These are phyloP conservation scores for Ceratocystis diversiconidia DNA, from an alignment of 2,329 filamentous ascomycete species.

Conservation along the genomic window DNA sequence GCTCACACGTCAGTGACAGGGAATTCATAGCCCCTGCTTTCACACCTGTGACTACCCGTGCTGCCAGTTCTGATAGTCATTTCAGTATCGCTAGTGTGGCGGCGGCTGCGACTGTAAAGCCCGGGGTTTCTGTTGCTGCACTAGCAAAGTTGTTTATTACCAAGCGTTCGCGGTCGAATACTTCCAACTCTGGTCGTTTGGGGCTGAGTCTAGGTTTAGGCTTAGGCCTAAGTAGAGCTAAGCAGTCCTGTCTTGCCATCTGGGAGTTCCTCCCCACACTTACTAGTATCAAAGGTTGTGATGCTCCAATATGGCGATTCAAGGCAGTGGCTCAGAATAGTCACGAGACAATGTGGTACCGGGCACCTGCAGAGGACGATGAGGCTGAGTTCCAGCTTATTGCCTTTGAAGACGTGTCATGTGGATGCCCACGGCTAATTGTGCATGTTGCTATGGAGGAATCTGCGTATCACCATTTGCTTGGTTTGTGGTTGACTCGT, in stretches of 20 bases:
- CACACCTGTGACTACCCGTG: not conserved
- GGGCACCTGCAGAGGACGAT: not conserved
- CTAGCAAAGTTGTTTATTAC: not conserved
- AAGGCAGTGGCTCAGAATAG: not conserved
- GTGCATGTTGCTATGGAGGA: not conserved
- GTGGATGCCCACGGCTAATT: not conserved
- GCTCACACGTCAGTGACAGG: not conserved
- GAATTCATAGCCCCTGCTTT: not conserved
- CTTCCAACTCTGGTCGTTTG: too few relatives aligned
- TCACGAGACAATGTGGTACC: not conserved
- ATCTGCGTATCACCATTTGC: not conserved
- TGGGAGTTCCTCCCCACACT: not conserved
- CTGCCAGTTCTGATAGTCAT: not conserved
- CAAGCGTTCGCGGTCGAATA: too few relatives aligned
- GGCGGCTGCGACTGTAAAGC: not conserved
- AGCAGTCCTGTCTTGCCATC: not conserved
- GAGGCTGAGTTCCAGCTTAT: not conserved
- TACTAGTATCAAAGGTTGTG: not conserved
- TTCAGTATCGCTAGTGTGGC: not conserved
- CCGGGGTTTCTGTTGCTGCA: not conserved
- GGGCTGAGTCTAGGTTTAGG: not conserved
- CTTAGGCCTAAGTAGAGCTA: not conserved
- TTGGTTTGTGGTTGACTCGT: not conserved
- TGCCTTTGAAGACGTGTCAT: constrained; percentile 3
- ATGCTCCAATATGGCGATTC: not conserved